These are phyloP conservation scores for Neoascochyta sp. DNA, from an alignment of 2,329 filamentous ascomycete species.

Conservation along the genomic window DNA sequence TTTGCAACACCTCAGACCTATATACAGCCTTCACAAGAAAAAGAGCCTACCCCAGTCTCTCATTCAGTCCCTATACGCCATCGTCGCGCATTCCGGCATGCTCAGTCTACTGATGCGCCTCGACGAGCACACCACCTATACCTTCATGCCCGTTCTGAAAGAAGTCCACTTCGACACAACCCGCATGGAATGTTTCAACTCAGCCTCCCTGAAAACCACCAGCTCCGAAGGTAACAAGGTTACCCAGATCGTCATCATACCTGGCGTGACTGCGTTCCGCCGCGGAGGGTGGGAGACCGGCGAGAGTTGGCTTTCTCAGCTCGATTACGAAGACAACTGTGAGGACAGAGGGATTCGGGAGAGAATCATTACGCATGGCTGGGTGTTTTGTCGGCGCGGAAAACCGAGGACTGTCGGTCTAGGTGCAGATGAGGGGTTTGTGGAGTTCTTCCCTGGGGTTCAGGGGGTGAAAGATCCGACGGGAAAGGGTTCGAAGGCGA, in stretches of 20 bases:
- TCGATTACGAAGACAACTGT: background rate
- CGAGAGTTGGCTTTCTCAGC: background rate
- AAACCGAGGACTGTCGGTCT: slow-evolving; percentile 8
- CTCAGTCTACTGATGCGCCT: slow-evolving; percentile 24
- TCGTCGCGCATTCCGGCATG: slow-evolving; percentile 18
- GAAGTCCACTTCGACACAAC: slow-evolving; percentile 16
- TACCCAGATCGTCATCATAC: slow-evolving; percentile 22
- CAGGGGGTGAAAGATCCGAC: slow-evolving; percentile 12
- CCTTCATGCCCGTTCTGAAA: slow-evolving; percentile 23
- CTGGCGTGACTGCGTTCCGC: slow-evolving; percentile 22
- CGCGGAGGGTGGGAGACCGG: slow-evolving; percentile 26
- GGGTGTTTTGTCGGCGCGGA: slow-evolving; percentile 30
- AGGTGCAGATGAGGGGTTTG: slow-evolving; percentile 16
- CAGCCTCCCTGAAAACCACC: slow-evolving; percentile 6
- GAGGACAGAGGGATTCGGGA: slow-evolving; percentile 10
- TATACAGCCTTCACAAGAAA: slow-evolving; percentile 10
- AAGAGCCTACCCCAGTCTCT: background rate
- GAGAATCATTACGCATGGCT: slow-evolving; percentile 15
- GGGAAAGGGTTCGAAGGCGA: background rate
- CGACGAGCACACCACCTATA: slow-evolving; percentile 26
- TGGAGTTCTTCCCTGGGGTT: slow-evolving; percentile 26
- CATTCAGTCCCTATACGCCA: background rate
- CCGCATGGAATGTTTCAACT: slow-evolving; percentile 24
- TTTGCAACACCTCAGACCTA: slow-evolving; percentile 18
- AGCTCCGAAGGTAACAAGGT: background rate